Base-by-base conservation (phyloP, 257 asterid species). In the Coffea eugenioides region DNA sequence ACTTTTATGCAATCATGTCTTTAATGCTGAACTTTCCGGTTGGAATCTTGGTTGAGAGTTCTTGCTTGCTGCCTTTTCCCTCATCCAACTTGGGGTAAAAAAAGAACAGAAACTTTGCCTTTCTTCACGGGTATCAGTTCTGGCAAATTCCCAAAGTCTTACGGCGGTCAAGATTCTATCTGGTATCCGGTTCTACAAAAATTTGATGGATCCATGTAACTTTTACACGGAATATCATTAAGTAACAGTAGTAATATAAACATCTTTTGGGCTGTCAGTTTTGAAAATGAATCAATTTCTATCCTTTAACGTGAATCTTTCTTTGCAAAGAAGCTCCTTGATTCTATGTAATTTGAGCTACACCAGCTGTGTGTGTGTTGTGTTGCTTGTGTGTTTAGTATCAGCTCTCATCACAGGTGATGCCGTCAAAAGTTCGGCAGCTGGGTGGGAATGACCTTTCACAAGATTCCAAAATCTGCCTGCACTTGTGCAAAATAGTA, bases 391-490 rank as follows among this genome's bases (percentile, higher is more conserved):
- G 65, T 62, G 34, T 13, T 64, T 72, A 36, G 11, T 13, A 3
- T 10, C 54, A 52, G 54, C 52, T 54, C 41, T 5, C 34, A 7
- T 77, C 77, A 75, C 80, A 59, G 46, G 80, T 14, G 43, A 39
- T 75, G 25, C 34, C 21, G 78, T 76, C 43, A 81, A 49, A 81
- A 48, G 41, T 46, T 27, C 20, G 77, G 69, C 16, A 70, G 66
- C 43, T 59, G 39, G 80, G 18, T 6, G 21, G 34, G 59, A 52
- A 73, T 73, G 69, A 72, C 72, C 72, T 71, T 23, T 81, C 70
- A 77, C 81, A 81, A 49, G 84, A 21, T 76, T 71, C 59, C 78
- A 64, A 16, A 39, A 46, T 49, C 73, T 15, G 69, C 36, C 59
- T 76, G 23, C 9, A 61, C 46, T 43, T 46, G 23, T 23, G 68